Conservation (phyloP, 148 eudicot species). For the Chenopodium quinoa region DNA sequence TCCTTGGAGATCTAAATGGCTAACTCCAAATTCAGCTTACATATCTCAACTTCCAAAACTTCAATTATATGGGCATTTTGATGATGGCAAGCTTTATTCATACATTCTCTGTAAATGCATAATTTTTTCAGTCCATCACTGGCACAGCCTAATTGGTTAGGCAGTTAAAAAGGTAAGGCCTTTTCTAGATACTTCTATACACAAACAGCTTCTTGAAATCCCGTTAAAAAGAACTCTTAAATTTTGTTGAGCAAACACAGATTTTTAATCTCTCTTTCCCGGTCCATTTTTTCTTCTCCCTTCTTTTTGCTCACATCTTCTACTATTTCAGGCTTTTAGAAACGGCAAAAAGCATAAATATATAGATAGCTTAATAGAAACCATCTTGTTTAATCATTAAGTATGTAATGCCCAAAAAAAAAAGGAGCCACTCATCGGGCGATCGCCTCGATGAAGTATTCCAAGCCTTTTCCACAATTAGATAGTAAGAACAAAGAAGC, state of each 20-base stretch:
- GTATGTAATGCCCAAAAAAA: background rate
- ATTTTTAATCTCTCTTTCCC: too few species aligned
- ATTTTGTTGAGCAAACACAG: too few species aligned
- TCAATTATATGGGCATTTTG: too few species aligned
- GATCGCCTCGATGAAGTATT: background rate
- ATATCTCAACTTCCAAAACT: too few species aligned
- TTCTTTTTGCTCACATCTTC: background rate
- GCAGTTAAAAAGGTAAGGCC: background rate
- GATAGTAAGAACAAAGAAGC: background rate
- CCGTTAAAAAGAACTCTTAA: background rate
- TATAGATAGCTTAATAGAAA: background rate
- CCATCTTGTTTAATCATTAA: background rate
- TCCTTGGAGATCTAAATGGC: too few species aligned
- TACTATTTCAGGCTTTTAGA: background rate
- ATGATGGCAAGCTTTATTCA: background rate
- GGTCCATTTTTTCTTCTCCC: conserved; percentile 5
- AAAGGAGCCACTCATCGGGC: background rate
- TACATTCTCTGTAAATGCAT: background rate
- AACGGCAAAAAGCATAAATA: background rate
- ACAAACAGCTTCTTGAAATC: background rate
- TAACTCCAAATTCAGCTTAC: background rate
- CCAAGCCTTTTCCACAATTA: background rate
- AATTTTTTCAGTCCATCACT: background rate
- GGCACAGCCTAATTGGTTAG: background rate
- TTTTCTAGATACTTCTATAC: background rate